Conservation (phyloP, 805 yeast species). For the Candida peoriensis region DNA sequence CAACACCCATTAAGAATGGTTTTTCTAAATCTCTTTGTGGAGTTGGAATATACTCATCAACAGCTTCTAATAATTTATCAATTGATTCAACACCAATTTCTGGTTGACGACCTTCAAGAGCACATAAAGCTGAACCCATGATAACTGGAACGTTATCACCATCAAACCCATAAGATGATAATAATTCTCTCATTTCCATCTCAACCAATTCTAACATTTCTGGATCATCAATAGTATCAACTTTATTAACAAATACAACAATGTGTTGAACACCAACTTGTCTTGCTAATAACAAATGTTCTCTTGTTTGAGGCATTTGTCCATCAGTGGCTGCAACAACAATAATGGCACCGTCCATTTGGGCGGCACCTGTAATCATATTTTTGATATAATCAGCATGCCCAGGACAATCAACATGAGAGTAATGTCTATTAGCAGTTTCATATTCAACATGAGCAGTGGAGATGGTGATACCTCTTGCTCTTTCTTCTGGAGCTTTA, state of each 20-base stretch:
- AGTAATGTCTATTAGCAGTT: slow-evolving; percentile 91
- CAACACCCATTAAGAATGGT: slow-evolving; percentile 95
- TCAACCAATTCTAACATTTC: slow-evolving; percentile 99
- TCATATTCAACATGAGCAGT: slow-evolving; percentile 98
- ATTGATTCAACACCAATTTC: slow-evolving; percentile 91
- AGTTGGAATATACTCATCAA: slow-evolving; percentile 93
- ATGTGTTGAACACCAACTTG: slow-evolving; percentile 98
- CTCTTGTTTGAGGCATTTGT: slow-evolving; percentile 99
- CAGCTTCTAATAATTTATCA: slow-evolving; percentile 78
- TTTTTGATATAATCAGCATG: slow-evolving; percentile 98
- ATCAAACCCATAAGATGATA: slow-evolving; percentile 88
- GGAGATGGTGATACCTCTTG: slow-evolving; percentile 98
- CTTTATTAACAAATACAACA: slow-evolving; percentile 97
- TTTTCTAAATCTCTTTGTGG: slow-evolving; percentile 94
- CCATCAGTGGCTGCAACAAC: slow-evolving; percentile 99
- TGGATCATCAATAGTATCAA: slow-evolving; percentile 95
- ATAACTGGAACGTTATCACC: slow-evolving; percentile 97
- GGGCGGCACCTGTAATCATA: slow-evolving; percentile 99
- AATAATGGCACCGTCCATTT: slow-evolving; percentile 99
- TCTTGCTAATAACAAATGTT: slow-evolving; percentile 95
- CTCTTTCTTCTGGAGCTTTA: slow-evolving; percentile 98
- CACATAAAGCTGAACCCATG: slow-evolving; percentile 98
- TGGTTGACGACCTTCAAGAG: slow-evolving; percentile 80
- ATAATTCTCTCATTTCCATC: slow-evolving; percentile 99
- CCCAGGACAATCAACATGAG: slow-evolving; percentile 98